phyloP scores from a whole-genome alignment of 2,329 filamentous ascomycete genomes.

The Coniochaeta sp. region DNA sequence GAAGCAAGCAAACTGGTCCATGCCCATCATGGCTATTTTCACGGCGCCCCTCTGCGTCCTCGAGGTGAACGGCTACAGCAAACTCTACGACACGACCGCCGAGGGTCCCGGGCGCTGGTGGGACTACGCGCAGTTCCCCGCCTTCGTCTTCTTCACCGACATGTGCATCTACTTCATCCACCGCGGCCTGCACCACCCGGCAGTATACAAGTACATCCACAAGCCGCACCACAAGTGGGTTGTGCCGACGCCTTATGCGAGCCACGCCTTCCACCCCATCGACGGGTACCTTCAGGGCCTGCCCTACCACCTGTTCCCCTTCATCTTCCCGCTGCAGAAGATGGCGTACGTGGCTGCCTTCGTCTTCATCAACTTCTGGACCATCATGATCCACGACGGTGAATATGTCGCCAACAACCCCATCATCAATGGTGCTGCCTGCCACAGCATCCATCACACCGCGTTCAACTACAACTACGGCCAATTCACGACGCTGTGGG shows the following conservation, averaged over 20 bases:
- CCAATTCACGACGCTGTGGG: conserved; percentile 89
- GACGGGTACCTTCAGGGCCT: conserved; percentile 85
- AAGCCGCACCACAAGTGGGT: conserved; percentile 99
- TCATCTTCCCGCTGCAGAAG: conserved; percentile 90
- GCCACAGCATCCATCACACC: conserved; percentile 86
- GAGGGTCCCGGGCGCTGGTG: conserved; percentile 74
- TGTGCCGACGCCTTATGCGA: conserved; percentile 90
- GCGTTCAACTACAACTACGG: conserved; percentile 91
- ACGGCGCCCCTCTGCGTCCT: conserved; percentile 74
- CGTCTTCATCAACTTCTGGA: conserved; percentile 93
- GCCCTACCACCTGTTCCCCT: conserved; percentile 89
- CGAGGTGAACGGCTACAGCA: conserved; percentile 78
- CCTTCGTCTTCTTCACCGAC: conserved; percentile 86
- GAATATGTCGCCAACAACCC: conserved; percentile 88
- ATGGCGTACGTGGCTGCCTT: conserved; percentile 80
- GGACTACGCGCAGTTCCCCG: conserved; percentile 74
- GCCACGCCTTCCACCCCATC: conserved; percentile 88
- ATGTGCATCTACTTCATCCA: conserved; percentile 89
- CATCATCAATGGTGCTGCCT: conserved; percentile 90
- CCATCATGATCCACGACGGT: conserved; percentile 90
- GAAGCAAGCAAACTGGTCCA: conserved; percentile 63
- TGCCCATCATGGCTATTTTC: conserved; percentile 77
- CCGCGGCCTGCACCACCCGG: conserved; percentile 72
- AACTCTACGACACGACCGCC: conserved; percentile 73
- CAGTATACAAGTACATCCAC: conserved; percentile 80